Evolutionary conservation across 176 grass and related monocot genomes (phyloP).

Genomic region (Oryza officinalis): DNA sequence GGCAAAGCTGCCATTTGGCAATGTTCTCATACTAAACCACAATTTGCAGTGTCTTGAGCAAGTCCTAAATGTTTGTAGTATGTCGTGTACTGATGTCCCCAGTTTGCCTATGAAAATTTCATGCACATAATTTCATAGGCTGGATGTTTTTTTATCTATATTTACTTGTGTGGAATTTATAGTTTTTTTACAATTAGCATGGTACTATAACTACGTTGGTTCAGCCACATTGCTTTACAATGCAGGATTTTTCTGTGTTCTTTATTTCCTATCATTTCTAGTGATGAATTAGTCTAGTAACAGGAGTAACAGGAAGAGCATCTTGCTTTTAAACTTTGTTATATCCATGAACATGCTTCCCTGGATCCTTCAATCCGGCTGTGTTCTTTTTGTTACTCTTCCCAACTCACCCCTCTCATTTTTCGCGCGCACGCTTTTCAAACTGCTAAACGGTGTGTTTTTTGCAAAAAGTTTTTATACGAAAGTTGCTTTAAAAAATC

Average conservation of each 20-base stretch:
- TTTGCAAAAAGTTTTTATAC: too few relatives aligned
- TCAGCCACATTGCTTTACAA: background rate
- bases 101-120: background rate
- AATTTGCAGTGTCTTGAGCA: background rate
- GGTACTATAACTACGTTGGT: background rate
- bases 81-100: background rate
- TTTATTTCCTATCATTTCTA: background rate
- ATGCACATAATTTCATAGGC: background rate
- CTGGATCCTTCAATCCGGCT: too few relatives aligned
- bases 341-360: background rate
- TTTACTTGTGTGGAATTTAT: background rate
- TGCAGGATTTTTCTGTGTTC: background rate
- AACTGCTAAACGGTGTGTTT: too few relatives aligned
- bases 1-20: background rate
- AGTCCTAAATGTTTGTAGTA: background rate
- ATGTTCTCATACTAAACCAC: background rate
- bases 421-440: too few relatives aligned
- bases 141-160: background rate
- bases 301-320: background rate
- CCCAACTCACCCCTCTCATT: too few relatives aligned
- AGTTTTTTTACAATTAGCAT: background rate
- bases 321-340: background rate
- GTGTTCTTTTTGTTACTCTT: too few relatives aligned
- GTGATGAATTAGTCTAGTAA: background rate
- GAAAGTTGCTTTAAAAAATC: too few relatives aligned